Conservation (phyloP, 2,329 filamentous ascomycete species). For the Colletotrichum tabaci region DNA sequence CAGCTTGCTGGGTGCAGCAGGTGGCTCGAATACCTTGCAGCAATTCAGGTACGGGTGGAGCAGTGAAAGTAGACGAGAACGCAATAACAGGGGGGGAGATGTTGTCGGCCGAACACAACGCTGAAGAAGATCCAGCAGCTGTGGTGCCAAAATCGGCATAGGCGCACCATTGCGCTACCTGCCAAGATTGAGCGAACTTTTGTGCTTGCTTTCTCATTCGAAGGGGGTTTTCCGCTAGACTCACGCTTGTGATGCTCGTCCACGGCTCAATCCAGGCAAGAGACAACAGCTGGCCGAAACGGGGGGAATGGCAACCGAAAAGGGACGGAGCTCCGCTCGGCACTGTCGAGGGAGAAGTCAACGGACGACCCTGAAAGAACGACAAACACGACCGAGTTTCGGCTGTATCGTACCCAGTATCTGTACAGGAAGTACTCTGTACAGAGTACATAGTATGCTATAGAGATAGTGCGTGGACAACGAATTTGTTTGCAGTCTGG, state of each 20-base stretch:
- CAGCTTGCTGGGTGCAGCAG: constrained; percentile 3
- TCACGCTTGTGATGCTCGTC: not conserved
- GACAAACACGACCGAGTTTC: not conserved
- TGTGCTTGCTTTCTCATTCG: not conserved
- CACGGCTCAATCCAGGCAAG: not conserved
- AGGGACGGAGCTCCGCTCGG: not conserved
- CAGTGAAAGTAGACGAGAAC: not conserved
- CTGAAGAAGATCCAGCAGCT: no score
- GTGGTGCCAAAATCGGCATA: no score
- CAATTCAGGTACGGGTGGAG: constrained; percentile 27
- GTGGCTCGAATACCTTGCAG: constrained; percentile 18
- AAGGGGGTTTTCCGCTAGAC: no score
- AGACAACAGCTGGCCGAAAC: not conserved
- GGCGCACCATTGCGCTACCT: not conserved
- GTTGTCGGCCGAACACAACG: not conserved
- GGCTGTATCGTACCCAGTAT: not conserved
- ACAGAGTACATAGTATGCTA: no score
- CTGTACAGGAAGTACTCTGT: no score
- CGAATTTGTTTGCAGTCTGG: not conserved
- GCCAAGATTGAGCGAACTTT: not conserved
- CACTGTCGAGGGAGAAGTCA: not conserved
- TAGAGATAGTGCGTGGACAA: not conserved
- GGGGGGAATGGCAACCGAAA: not conserved
- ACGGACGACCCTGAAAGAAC: no score
- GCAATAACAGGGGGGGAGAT: not conserved